Evolutionary conservation across 495 filamentous ascomycete species (phyloP), one percentile per base, ranked within the genome.

Genomic region (Melanomma pulvis-pyrius): DNA sequence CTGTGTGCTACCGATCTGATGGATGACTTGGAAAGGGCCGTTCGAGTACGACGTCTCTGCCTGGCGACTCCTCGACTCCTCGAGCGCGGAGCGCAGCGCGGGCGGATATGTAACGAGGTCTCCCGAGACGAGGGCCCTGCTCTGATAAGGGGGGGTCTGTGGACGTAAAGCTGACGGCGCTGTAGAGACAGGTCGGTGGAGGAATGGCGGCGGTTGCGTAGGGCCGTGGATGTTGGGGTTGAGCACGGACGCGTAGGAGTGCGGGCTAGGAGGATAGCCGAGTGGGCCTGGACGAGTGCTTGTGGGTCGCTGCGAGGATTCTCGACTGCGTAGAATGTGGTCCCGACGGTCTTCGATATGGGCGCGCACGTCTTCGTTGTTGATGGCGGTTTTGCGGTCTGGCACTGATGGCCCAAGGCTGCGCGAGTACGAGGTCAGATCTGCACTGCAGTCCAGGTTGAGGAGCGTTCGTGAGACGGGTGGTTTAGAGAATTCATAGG

Each of bases 401-500:
- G 26, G 53, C 13, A 22, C 30, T 17, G 2, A 1, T 1, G 53
- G 53, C 1, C 53, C 53, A 1, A 57, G 53, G 24, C 53, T 57
- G 13, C 34, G 53, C 30, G 30, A 41, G 30, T 57, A 57, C 9
- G 34, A 39, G 2, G 13, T 57, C 15, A 57, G 17, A 30, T 57
- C 53, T 39, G 53, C 29, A 22, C 53, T 57, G 53, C 53, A 41
- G 53, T 57, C 53, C n/a, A 57, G 53, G 21, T 41, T 57, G 30
- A 57, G 53, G n/a, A 57, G 53, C 22, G 39, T 44, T 44, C 39
- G 39, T 44, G 39, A 44, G 8, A 15, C 39, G 17, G 17, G 39
- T 15, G 39, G 39, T 44, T 44, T 44, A 15, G 39, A 44, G 39
- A 44, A 44, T 15, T 44, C 39, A n/a, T 44, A 44, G 8, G 39